Evolutionary conservation across 2,329 filamentous ascomycete genomes (phyloP).

Genomic region (Fusarium nanum): DNA sequence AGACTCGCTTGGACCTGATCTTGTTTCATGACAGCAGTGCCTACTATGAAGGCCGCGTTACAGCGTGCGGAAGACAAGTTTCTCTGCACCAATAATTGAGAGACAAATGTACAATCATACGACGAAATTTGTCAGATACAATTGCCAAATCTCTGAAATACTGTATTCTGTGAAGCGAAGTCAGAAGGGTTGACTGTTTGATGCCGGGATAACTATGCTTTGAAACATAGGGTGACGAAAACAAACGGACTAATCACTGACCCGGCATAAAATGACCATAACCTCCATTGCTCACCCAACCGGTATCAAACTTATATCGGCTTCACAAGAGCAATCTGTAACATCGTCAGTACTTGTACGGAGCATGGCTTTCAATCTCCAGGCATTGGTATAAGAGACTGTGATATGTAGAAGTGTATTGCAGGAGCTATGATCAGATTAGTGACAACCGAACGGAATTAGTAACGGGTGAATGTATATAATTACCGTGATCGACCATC

Average conservation of each 20-base stretch:
- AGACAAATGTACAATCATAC: not conserved
- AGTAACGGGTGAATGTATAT: no score
- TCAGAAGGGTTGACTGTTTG: not conserved
- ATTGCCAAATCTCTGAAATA: not conserved
- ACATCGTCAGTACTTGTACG: not conserved
- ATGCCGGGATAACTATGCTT: not conserved
- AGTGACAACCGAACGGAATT: not conserved
- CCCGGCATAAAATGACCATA: not conserved
- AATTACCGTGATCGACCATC: not conserved
- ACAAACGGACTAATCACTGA: not conserved
- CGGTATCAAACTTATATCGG: not conserved
- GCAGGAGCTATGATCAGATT: not conserved
- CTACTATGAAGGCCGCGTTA: not conserved
- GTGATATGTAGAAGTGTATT: not conserved
- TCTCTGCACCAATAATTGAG: not conserved
- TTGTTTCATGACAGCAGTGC: slow-evolving; percentile 19
- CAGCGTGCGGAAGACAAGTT: slow-evolving; percentile 2
- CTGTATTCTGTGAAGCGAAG: not conserved
- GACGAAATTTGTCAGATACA: not conserved
- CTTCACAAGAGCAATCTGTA: not conserved
- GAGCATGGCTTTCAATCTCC: not conserved
- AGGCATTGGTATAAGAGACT: not conserved
- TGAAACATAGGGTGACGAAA: not conserved
- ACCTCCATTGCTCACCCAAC: not conserved
- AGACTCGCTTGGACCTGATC: slow-evolving; percentile 27